Base-by-base conservation (phyloP, 176 grass and related monocot species). In the Ampelocalamus luodianensis region DNA sequence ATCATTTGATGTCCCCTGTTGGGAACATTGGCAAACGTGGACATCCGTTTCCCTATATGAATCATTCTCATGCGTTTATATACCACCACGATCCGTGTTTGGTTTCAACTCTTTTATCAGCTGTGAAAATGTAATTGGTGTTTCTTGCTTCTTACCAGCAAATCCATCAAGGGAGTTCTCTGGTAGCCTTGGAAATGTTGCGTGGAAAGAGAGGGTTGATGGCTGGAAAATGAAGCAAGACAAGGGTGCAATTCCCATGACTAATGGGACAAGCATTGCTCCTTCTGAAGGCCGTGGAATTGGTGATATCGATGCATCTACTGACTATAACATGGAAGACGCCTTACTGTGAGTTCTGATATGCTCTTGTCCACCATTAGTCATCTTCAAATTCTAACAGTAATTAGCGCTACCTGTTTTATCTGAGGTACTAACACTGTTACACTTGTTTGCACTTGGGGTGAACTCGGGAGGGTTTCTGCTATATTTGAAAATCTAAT, bases 191-290 rank as follows among this genome's bases (percentile, higher is more conserved):
- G 91, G 93, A 40, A 98, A 95, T 90, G 95, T 93, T 72, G 91
- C 93, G 14, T 98, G 93, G 96, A 98, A 98, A 92, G 96, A 98
- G 86, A 98, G 96, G 80, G 96, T 98, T 74, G 96, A 98, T 93
- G 96, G 96, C 20, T 98, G 96, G 96, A 98, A 98, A 88, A 98
- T 95, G 93, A 98, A 98, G 51, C 51, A 54, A 84, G 96, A 95
- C 48, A 98, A 93, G 72, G 91, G 88, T 85, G 89, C 79, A 68
- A 80, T 90, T 81, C 93, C 96, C 68, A 98, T 93, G 88, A 89
- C 91, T 48, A 98, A 95, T 85, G 96, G 91, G 54, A 98, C 96
- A 69, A 98, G 93, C 89, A 89, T 93, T 69, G 91, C 96, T 83
- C 96, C 93, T 44, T 98, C 96, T 16, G 96, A 98, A 80, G 91